Evolutionary conservation across 2,329 filamentous ascomycete species (phyloP).

Genomic region (Amphichorda felina): DNA sequence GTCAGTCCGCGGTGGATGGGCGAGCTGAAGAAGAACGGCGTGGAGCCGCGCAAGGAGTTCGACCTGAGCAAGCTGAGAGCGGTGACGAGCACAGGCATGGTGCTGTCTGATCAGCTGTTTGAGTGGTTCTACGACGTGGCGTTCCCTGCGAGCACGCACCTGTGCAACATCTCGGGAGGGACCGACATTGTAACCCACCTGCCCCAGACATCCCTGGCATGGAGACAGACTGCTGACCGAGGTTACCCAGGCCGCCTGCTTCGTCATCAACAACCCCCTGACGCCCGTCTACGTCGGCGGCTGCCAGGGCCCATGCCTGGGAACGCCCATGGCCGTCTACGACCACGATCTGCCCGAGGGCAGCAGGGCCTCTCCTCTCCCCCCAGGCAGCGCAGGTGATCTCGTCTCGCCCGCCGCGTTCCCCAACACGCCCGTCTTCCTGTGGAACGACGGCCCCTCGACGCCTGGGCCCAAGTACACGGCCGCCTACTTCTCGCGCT

Average conservation of each 20-base stretch:
- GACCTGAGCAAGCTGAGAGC: conserved; percentile 49
- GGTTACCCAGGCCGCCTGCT: conserved; percentile 41
- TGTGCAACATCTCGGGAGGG: conserved; percentile 65
- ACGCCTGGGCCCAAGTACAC: conserved; percentile 45
- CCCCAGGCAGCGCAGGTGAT: conserved; percentile 57
- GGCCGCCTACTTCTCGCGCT: conserved; percentile 49
- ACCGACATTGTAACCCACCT: conserved; percentile 53
- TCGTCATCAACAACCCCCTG: conserved; percentile 55
- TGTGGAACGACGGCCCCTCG: conserved; percentile 44
- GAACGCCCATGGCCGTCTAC: conserved; percentile 43
- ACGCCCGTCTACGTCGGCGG: conserved; percentile 51
- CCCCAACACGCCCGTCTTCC: conserved; percentile 61
- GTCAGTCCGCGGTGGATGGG: conserved; percentile 67
- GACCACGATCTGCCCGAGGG: conserved; percentile 46
- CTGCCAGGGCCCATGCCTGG: conserved; percentile 36
- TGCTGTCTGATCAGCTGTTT: conserved; percentile 63
- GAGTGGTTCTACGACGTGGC: conserved; percentile 66
- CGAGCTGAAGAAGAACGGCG: conserved; percentile 53
- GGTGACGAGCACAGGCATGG: conserved; percentile 71
- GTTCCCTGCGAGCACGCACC: conserved; percentile 55
- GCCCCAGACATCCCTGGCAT: background rate
- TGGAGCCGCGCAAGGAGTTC: conserved; percentile 48
- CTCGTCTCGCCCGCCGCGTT: conserved; percentile 60
- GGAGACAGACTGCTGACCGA: background rate
- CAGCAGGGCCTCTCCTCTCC: conserved; percentile 27